Percentiles rank a stretch among this genome's conserved stretches.
Conservation (phyloP, 768 basidiomycete genomes). For the Mrakia gelida region DNA sequence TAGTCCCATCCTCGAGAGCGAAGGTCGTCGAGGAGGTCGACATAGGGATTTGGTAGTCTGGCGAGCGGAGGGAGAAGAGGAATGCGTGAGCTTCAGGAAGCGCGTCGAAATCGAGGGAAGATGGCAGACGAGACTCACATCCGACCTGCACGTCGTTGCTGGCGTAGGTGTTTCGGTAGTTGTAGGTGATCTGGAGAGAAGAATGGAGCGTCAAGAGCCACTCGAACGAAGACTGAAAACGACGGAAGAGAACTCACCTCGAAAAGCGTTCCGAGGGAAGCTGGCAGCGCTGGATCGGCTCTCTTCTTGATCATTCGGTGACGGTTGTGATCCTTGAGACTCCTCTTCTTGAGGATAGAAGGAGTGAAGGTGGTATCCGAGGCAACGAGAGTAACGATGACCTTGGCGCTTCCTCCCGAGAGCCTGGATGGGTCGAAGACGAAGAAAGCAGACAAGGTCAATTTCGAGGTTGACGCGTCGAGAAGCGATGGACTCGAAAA, state of each 20-base stretch:
- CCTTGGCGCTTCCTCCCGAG: conserved; percentile 28
- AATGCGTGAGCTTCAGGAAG: neutral
- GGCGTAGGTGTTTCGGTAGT: conserved; percentile 50
- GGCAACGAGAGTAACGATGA: conserved; percentile 34
- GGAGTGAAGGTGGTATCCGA: conserved; percentile 34
- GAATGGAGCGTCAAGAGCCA: conserved; percentile 34
- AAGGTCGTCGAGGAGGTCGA: conserved; percentile 33
- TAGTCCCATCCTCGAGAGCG: conserved; percentile 47
- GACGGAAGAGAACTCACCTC: conserved; percentile 46
- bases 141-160: conserved; percentile 31
- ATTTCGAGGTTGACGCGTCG: neutral
- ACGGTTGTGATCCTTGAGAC: neutral
- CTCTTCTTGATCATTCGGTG: neutral
- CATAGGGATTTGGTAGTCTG: conserved; percentile 40
- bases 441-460: neutral
- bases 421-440: neutral
- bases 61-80: conserved; percentile 37
- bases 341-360: conserved; percentile 20
- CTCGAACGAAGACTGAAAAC: neutral
- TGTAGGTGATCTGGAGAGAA: conserved; percentile 28
- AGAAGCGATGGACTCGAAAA: neutral
- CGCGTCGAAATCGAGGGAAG: conserved; percentile 14
- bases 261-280: conserved; percentile 3
- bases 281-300: conserved; percentile 10
- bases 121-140: conserved; percentile 14